A percentile compares a stretch with the other conserved stretches of the same genome.
These are phyloP conservation scores for Dryas drummondii DNA, from an alignment of 306 rosid genomes.

Conservation along the genomic window DNA sequence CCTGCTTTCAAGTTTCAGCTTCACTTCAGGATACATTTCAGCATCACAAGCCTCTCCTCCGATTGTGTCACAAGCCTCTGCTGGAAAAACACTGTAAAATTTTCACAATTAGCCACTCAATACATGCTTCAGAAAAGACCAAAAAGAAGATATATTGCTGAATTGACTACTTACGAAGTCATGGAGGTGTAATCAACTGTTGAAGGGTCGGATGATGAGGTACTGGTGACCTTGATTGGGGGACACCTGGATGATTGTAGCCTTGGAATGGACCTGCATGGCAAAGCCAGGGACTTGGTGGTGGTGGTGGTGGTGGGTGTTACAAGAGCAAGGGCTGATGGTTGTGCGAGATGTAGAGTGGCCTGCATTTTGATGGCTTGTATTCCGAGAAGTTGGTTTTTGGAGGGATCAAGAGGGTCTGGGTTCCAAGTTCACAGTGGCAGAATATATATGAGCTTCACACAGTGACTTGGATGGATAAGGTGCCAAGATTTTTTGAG, in stretches of 20 bases:
- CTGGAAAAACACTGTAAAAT: slow-evolving; percentile 40
- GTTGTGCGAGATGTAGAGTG: slow-evolving; percentile 24
- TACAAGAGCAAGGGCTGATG: slow-evolving; percentile 4
- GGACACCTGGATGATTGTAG: slow-evolving; percentile 22
- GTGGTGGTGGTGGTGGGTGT: slow-evolving; percentile 13
- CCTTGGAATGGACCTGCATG: slow-evolving; percentile 21
- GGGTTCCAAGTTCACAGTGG: not conserved
- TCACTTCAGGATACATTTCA: slow-evolving; percentile 48
- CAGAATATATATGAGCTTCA: not conserved
- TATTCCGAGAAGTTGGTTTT: not conserved
- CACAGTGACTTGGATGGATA: slow-evolving; percentile 11
- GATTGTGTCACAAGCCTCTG: slow-evolving; percentile 48
- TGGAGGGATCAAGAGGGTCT: no score
- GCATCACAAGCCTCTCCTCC: slow-evolving; percentile 54
- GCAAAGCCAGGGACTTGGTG: slow-evolving; percentile 28
- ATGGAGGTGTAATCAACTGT: slow-evolving; percentile 42
- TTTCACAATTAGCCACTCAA: not conserved
- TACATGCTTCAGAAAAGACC: not conserved
- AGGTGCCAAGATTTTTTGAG: slow-evolving; percentile 28
- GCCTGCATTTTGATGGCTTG: slow-evolving; percentile 34
- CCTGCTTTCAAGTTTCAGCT: slow-evolving; percentile 31
- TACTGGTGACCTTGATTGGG: slow-evolving; percentile 22
- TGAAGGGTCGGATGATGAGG: slow-evolving; percentile 16
- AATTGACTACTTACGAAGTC: slow-evolving; percentile 31
- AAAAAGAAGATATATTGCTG: not conserved